Base-by-base conservation (phyloP, 1,139 yeast species). In the Suhomyces guaymorum region DNA sequence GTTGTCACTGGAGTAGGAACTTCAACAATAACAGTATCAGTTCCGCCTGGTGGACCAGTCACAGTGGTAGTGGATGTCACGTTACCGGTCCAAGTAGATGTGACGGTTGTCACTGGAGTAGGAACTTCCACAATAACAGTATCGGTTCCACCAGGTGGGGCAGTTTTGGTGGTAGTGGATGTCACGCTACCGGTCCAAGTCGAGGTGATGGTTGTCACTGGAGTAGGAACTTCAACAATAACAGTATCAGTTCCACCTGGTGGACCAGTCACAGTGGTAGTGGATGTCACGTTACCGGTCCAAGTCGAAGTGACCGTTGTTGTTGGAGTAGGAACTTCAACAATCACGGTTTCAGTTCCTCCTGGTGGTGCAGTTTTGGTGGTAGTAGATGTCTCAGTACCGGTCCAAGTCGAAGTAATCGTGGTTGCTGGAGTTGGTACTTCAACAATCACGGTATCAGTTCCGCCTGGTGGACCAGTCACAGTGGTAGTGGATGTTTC, bases 191-290 rank as follows among this genome's bases (percentile, higher is more conserved):
- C 37, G 9, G 46, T 36, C 32, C 47, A 35, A 8, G 52, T 43
- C 2, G 39, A 12, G 2, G 39, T 33, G 8, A 35, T 24, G 3
- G 55, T 51, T 1, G 35, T 33, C 0, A 48, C 44, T 6, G 52
- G 47, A 4, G 33, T 35, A 7, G 61, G 52, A 15, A 49, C 46
- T 10, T 47, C 54, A 15, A 57, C 45, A 1, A 44, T 28, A 4
- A 49, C 40, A 1, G 55, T 52, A 11, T 38, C 43, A 4, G 54
- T 52, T 7, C 41, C 49, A 11, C 44, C 48, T 13, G 32, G 14
- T 5, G 39, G 16, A 4, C 38, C 37, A 9, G 46, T 32, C 1
- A 28, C 13, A 1, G 52, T 49, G 10, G 37, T 36, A 1, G 41
- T 39, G 7, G 41, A 35, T 1, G 35, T 30, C 9, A 9, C 19